Evolutionary conservation across 2,329 filamentous ascomycete species (phyloP), one percentile per base, ranked within the genome.

Genomic region (Fusarium fracticaudum): DNA sequence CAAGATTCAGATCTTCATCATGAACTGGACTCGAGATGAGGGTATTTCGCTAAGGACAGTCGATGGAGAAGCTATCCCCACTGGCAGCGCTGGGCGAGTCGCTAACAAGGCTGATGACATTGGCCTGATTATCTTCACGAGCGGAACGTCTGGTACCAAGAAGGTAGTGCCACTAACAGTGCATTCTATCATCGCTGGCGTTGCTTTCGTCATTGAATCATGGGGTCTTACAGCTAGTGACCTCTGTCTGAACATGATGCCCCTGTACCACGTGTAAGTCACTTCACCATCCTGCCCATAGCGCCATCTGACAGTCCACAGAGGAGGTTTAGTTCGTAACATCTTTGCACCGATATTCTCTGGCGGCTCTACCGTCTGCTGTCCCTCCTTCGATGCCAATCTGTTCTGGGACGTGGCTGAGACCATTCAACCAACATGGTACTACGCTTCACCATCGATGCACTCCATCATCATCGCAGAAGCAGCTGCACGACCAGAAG

Each of bases 161-260:
- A 68, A 68, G 24, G 65, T 68, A 15, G 65, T 68, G 0, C 65
- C 63, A 1, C n/a, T 68, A 0, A 68, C 54, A 5, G 57, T 57
- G 0, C 53, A 68, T 2, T 68, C 65, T 2, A 61, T 68, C 6
- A 33, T 68, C 5, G 43, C 63, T 4, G 65, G 63, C 1, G 63
- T 68, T 3, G 65, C 66, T 4, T 66, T 66, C 8, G 65, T 68
- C 12, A 62, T 68, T 3, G 65, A 68, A 3, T 68, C 65, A 33
- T 68, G 65, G 65, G 63, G 63, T 14, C 65, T 68, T 24, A 61
- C 33, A 2, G 44, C 40, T 0, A 14, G 37, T 0, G 65, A 68
- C 10, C 53, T 68, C 5, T 68, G 65, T 22, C 3, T 68, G 6
- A 68, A 68, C n/a, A 68, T 68, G 65, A 68, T 68, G 65, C 65